phyloP scores from a whole-genome alignment of 768 basidiomycete species.

The Tylopilus rubrobrunneus region DNA sequence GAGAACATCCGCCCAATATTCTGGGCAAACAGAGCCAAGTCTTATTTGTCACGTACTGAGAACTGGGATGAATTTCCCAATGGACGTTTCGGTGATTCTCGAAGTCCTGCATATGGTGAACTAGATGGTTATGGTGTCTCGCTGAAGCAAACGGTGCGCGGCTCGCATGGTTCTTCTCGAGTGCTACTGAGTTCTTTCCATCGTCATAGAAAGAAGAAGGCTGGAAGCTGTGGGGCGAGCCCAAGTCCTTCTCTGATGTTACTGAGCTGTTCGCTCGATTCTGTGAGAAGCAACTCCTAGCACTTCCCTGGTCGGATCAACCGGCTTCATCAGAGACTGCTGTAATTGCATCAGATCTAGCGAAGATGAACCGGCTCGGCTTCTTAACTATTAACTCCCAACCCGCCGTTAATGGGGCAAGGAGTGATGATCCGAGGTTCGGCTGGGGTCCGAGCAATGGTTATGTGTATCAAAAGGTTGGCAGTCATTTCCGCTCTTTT shows the following conservation, averaged over 20 bases:
- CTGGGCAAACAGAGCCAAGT: conserved; percentile 96
- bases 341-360: conserved; percentile 72
- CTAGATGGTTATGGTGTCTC: conserved; percentile 94
- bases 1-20: conserved; percentile 98
- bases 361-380: conserved; percentile 84
- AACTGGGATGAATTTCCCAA: conserved; percentile 99
- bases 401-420: conserved; percentile 88
- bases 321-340: conserved; percentile 80
- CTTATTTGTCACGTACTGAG: conserved; percentile 93
- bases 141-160: conserved; percentile 79
- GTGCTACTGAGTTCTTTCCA: conserved; percentile 6
- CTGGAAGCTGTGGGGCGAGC: conserved; percentile 83
- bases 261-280: conserved; percentile 76
- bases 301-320: conserved; percentile 95
- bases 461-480: conserved; percentile 92
- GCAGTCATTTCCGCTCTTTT: conserved; percentile 1
- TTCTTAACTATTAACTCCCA: conserved; percentile 98
- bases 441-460: conserved; percentile 96
- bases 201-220: conserved; percentile 80
- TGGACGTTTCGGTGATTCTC: conserved; percentile 95
- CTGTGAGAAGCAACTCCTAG: conserved; percentile 66
- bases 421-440: conserved; percentile 78
- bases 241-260: conserved; percentile 62
- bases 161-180: background rate
- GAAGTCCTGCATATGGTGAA: conserved; percentile 97